Evolutionary conservation across 306 rosid species (phyloP).

Genomic region (Lathyrus sativus): DNA sequence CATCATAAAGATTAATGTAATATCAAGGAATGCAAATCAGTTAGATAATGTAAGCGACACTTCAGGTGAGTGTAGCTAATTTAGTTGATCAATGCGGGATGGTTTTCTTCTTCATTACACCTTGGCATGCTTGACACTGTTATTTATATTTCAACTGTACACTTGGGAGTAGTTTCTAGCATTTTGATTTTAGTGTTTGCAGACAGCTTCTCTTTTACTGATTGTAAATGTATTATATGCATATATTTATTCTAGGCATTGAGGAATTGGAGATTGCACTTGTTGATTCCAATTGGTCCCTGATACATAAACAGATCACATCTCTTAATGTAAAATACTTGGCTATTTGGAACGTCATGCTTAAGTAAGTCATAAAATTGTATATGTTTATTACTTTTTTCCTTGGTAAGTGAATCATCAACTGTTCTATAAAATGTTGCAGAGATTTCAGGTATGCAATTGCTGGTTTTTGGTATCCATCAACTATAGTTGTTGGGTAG

Average conservation of each 20-base stretch:
- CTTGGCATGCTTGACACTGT: constrained; percentile 24
- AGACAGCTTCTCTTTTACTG: constrained; percentile 34
- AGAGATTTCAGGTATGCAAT: constrained; percentile 15
- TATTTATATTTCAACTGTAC: constrained; percentile 27
- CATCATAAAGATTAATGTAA: constrained; percentile 61
- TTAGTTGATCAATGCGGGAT: neutral
- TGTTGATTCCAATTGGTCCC: constrained; percentile 69
- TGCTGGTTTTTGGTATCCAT: constrained; percentile 7
- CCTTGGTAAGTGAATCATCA: constrained; percentile 20
- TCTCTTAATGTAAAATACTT: constrained; percentile 62
- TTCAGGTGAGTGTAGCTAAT: constrained; percentile 61
- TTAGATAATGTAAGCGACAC: constrained; percentile 44
- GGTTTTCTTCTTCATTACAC: constrained; percentile 32
- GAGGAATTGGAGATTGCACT: constrained; percentile 75
- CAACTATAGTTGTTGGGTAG: constrained; percentile 24
- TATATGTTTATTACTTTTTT: neutral
- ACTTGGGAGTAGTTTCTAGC: constrained; percentile 24
- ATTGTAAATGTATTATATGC: constrained; percentile 34
- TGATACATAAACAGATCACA: constrained; percentile 61
- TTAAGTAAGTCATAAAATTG: constrained; percentile 54
- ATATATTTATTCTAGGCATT: constrained; percentile 54
- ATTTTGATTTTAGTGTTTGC: constrained; percentile 25
- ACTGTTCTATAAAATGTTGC: constrained; percentile 23
- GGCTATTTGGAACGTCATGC: constrained; percentile 56
- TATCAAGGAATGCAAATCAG: constrained; percentile 53